Conservation (phyloP, 83 land plant genomes). For the Picea mariana region DNA sequence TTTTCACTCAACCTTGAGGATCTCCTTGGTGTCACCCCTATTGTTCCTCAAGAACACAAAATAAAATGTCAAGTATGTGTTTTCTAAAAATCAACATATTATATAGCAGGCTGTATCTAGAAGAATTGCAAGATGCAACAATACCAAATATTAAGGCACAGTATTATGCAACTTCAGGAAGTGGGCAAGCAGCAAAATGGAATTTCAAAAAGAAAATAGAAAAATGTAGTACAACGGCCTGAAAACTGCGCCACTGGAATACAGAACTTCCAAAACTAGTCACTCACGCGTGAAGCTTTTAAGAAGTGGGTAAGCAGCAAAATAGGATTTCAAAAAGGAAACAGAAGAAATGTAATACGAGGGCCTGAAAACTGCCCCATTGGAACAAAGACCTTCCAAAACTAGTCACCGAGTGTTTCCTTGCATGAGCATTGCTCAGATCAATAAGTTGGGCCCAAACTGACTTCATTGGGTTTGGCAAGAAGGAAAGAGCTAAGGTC, state of each 20-base stretch:
- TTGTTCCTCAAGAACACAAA: not conserved
- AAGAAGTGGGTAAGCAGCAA: not conserved
- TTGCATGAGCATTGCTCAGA: not conserved
- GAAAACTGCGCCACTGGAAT: too few species aligned
- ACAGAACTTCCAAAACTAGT: too few species aligned
- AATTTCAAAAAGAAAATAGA: too few species aligned
- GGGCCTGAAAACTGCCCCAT: too few species aligned
- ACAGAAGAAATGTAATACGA: too few species aligned
- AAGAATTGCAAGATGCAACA: not conserved
- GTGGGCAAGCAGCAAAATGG: not conserved
- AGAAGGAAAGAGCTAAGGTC: too few species aligned
- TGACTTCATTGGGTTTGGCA: too few species aligned
- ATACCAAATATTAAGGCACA: not conserved
- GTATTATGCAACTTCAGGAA: not conserved
- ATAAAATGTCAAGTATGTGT: not conserved
- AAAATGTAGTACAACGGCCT: too few species aligned
- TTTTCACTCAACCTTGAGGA: conserved; percentile 17
- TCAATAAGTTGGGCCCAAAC: not conserved
- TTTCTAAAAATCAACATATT: not conserved
- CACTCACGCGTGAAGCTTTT: not conserved
- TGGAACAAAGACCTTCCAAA: not conserved
- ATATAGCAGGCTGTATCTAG: too few species aligned
- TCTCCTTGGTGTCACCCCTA: conserved; percentile 9
- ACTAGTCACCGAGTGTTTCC: not conserved
- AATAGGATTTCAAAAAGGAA: not conserved